Conservation (phyloP, 2,329 filamentous ascomycete species). For the Pseudopyricularia cyperi region DNA sequence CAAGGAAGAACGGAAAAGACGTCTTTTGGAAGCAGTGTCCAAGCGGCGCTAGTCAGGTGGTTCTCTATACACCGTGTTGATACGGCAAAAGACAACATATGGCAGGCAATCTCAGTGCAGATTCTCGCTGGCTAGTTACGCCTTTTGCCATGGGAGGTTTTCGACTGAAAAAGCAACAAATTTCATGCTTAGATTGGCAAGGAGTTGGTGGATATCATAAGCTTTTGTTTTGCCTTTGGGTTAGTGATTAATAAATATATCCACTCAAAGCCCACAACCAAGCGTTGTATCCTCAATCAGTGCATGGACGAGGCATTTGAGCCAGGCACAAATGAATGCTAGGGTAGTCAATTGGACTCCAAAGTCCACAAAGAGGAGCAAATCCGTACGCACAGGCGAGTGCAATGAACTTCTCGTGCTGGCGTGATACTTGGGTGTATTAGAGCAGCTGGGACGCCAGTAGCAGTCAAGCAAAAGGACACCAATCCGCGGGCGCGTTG, state of each 20-base stretch:
- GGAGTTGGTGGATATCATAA: constrained; percentile 2
- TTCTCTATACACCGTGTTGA: not conserved
- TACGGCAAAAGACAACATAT: not conserved
- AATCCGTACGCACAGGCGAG: too few relatives aligned
- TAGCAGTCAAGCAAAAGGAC: too few relatives aligned
- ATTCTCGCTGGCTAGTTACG: not conserved
- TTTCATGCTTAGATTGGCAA: not conserved
- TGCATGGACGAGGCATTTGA: not conserved
- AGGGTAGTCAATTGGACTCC: too few relatives aligned
- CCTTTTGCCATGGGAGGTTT: not conserved
- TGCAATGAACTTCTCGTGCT: too few relatives aligned
- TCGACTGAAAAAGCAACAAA: not conserved
- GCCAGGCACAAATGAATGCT: too few relatives aligned
- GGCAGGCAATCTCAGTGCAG: not conserved
- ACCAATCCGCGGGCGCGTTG: too few relatives aligned
- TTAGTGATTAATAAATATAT: not conserved
- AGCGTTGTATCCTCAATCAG: not conserved
- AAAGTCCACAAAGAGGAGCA: too few relatives aligned
- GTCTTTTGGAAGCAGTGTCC: constrained; percentile 1
- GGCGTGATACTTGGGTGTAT: too few relatives aligned
- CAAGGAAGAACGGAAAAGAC: constrained; percentile 42
- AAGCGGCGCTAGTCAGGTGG: not conserved
- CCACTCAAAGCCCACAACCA: not conserved
- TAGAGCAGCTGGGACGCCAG: too few relatives aligned
- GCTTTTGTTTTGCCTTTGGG: not conserved